A percentile compares a stretch with the other conserved stretches of the same genome.
These are phyloP conservation scores for Kitagawia praeruptora DNA, from an alignment of 129 eudicot genomes.

Conservation along the genomic window DNA sequence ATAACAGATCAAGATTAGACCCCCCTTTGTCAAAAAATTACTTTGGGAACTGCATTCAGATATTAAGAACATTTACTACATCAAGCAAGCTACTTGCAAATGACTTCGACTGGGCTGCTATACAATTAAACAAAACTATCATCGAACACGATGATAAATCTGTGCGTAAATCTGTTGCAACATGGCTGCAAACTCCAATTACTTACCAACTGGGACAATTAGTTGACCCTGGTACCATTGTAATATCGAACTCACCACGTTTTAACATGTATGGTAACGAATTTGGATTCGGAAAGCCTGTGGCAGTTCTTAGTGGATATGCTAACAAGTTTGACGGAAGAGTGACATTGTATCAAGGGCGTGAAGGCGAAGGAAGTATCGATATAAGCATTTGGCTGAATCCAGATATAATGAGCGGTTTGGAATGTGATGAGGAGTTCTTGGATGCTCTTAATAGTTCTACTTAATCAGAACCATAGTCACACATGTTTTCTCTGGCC, in stretches of 20 bases:
- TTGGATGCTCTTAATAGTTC: slow-evolving; percentile 4
- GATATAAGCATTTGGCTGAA: slow-evolving; percentile 22
- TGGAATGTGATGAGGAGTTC: slow-evolving; percentile 32
- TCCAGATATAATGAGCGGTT: slow-evolving; percentile 19
- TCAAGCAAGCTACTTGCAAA: not conserved
- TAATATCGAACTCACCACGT: slow-evolving; percentile 31
- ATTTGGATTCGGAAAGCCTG: slow-evolving; percentile 34
- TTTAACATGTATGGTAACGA: slow-evolving; percentile 40
- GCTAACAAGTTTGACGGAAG: slow-evolving; percentile 35
- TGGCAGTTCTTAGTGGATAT: slow-evolving; percentile 29
- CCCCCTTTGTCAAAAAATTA: not conserved
- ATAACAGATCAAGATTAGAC: slow-evolving; percentile 8
- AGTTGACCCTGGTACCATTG: slow-evolving; percentile 14
- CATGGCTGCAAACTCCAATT: slow-evolving; percentile 11
- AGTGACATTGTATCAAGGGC: slow-evolving; percentile 23
- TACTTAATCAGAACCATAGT: no score
- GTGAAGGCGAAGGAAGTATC: slow-evolving; percentile 26
- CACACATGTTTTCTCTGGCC: no score
- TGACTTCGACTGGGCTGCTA: not conserved
- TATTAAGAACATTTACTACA: not conserved
- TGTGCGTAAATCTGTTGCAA: not conserved
- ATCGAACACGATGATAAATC: not conserved
- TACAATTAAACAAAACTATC: not conserved
- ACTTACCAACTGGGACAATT: slow-evolving; percentile 3
- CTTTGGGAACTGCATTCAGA: not conserved